Percentiles rank a stretch among this genome's conserved stretches.
phyloP scores from a whole-genome alignment of 139 green algal species.

The Volvox africanus region DNA sequence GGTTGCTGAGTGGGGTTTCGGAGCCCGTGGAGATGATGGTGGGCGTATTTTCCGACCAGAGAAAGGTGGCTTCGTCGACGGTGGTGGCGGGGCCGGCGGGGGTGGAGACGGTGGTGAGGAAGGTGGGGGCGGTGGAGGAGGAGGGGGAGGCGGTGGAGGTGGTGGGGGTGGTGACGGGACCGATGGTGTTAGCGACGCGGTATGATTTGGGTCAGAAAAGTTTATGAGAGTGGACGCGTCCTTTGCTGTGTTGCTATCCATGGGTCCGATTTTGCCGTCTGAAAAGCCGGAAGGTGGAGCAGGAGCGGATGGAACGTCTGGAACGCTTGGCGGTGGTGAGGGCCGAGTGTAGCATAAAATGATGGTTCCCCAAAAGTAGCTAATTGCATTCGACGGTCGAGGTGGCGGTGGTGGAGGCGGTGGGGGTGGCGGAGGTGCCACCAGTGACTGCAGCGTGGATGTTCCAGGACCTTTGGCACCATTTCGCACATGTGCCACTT shows the following conservation, averaged over 20 bases:
- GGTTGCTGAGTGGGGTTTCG: not conserved
- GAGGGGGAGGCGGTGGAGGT: not conserved
- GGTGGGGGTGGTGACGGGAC: not conserved
- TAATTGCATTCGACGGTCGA: not conserved
- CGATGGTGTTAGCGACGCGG: not conserved
- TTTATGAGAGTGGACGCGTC: not conserved
- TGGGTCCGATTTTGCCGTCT: too few species aligned
- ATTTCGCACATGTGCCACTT: not conserved
- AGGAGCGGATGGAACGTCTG: not conserved
- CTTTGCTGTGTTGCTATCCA: too few species aligned
- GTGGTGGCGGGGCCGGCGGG: not conserved
- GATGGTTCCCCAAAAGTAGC: not conserved
- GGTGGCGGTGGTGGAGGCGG: not conserved
- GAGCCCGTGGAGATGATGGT: not conserved
- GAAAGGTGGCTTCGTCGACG: not conserved
- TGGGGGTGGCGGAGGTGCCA: not conserved
- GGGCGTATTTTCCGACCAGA: not conserved
- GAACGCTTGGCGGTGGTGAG: not conserved
- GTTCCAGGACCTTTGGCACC: not conserved
- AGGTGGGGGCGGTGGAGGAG: not conserved
- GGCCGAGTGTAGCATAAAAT: not conserved
- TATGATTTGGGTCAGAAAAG: not conserved
- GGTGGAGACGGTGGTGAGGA: not conserved
- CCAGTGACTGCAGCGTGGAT: not conserved
- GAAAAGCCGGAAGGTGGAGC: not conserved